Evolutionary conservation across 164 flowering plant genomes (phyloP).

Genomic region (Vitis labrusca): DNA sequence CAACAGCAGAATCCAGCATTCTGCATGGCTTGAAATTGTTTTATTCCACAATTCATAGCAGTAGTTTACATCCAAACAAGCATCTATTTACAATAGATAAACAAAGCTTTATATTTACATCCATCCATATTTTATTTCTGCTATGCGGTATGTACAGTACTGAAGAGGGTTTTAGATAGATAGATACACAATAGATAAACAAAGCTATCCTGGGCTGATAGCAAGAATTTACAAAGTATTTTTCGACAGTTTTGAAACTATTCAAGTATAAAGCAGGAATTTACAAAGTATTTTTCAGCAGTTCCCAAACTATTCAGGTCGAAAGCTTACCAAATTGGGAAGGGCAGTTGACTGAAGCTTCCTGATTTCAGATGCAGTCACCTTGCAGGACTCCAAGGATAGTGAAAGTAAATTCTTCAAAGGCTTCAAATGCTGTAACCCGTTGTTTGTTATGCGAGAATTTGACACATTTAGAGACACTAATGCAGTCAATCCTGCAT

Average conservation of each 20-base stretch:
- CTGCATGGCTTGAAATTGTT: no score
- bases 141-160: no score
- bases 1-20: no score
- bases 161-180: no score
- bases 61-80: no score
- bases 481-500: conserved; percentile 72
- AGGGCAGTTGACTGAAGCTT: conserved; percentile 55
- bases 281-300: conserved; percentile 1
- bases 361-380: conserved; percentile 57
- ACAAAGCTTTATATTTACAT: no score
- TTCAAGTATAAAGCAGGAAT: not conserved
- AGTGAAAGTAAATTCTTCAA: conserved; percentile 71
- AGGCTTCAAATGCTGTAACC: conserved; percentile 63
- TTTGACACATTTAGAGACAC: conserved; percentile 79
- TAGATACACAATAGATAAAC: no score
- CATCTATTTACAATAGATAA: no score
- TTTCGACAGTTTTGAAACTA: not conserved
- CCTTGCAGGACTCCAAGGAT: conserved; percentile 61
- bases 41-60: no score
- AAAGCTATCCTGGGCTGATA: not conserved
- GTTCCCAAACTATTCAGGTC: conserved; percentile 49
- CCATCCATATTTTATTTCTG: no score
- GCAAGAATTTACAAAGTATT: conserved; percentile 8
- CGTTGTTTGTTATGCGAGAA: conserved; percentile 66
- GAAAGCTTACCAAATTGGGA: conserved; percentile 61